Conservation (phyloP, 495 filamentous ascomycete genomes). For the Hyaloscypha variabilis region DNA sequence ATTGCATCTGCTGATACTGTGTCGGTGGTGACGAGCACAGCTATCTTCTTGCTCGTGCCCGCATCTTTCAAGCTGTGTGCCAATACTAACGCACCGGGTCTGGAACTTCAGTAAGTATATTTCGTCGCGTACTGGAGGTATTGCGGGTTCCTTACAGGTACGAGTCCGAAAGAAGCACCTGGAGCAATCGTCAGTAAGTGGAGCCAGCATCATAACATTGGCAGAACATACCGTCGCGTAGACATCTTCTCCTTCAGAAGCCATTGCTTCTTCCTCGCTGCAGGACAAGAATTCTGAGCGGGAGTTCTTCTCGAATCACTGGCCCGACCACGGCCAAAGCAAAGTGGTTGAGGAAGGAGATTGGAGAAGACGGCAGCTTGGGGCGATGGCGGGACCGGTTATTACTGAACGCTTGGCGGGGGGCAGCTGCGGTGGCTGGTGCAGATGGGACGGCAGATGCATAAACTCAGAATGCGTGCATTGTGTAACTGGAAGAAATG, state of each 20-base stretch:
- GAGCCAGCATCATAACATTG: background rate
- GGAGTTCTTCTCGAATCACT: slow-evolving; percentile 9
- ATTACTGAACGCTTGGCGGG: background rate
- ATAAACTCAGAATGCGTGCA: background rate
- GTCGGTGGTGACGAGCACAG: slow-evolving; percentile 79
- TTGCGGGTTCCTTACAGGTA: background rate
- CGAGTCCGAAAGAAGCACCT: slow-evolving; percentile 51
- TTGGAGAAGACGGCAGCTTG: background rate
- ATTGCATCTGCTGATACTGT: slow-evolving; percentile 72
- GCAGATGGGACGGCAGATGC: background rate
- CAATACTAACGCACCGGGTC: slow-evolving; percentile 75
- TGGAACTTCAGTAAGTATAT: slow-evolving; percentile 27
- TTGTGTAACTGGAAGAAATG: background rate
- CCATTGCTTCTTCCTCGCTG: slow-evolving; percentile 34
- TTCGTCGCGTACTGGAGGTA: background rate
- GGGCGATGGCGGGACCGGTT: background rate
- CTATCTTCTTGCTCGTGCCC: slow-evolving; percentile 83
- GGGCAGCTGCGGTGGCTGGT: background rate
- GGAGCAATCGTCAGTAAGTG: slow-evolving; percentile 42
- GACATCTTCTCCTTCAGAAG: slow-evolving; percentile 51
- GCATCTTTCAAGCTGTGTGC: slow-evolving; percentile 94
- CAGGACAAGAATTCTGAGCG: slow-evolving; percentile 2
- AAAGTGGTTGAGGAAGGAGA: slow-evolving; percentile 5
- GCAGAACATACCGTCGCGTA: slow-evolving; percentile 51
- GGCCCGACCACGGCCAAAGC: background rate